A percentile compares a stretch with the other conserved stretches of the same genome.
Evolutionary conservation across 202 grass and related monocot genomes (phyloP).

Genomic region (Schoenoplectus tabernaemontani): DNA sequence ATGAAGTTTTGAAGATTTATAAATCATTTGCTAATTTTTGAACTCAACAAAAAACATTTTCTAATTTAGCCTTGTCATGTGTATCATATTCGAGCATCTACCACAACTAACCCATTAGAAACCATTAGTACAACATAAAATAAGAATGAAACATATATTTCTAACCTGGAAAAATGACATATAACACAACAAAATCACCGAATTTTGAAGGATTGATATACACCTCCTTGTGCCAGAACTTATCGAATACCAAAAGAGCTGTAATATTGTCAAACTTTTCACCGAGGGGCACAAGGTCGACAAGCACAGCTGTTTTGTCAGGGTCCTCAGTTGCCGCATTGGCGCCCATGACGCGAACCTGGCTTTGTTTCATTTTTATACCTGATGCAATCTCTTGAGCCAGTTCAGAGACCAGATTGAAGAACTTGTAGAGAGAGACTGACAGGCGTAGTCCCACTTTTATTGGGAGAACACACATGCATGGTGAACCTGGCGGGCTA

Average conservation of each 20-base stretch:
- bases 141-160: not conserved
- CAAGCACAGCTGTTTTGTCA: constrained; percentile 70
- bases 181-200: constrained; percentile 58
- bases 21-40: not conserved
- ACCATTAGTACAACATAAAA: constrained; percentile 19
- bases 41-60: not conserved
- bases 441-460: constrained; percentile 74
- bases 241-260: constrained; percentile 52
- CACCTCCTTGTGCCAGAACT: constrained; percentile 80
- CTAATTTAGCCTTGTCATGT: not conserved
- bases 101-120: constrained; percentile 1
- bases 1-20: not conserved
- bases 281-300: constrained; percentile 72
- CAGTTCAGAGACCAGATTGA: constrained; percentile 68
- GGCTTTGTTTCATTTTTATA: constrained; percentile 67
- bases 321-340: constrained; percentile 65
- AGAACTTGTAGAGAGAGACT: constrained; percentile 77
- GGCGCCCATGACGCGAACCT: constrained; percentile 96
- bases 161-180: constrained; percentile 76
- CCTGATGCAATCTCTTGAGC: constrained; percentile 78
- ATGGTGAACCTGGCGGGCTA: constrained; percentile 63
- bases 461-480: constrained; percentile 76
- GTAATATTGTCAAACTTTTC: constrained; percentile 51
- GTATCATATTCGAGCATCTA: not conserved
- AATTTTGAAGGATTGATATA: constrained; percentile 63